These are phyloP conservation scores for Botrytis galanthina DNA, from an alignment of 2,329 filamentous ascomycete species.

Conservation along the genomic window DNA sequence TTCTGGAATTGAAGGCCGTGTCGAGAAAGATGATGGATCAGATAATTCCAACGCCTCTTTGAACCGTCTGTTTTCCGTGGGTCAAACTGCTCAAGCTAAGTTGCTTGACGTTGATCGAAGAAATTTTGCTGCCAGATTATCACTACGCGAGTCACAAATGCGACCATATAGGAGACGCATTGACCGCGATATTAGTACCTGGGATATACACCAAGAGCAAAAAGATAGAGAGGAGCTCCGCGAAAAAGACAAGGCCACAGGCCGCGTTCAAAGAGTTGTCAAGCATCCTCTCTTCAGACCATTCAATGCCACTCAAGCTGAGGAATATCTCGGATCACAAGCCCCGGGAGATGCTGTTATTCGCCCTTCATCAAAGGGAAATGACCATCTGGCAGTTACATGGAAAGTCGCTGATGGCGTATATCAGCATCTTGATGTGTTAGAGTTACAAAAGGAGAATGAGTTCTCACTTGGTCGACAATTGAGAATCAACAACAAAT, in stretches of 20 bases:
- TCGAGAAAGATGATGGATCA: slow-evolving; percentile 79
- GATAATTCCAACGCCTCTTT: slow-evolving; percentile 65
- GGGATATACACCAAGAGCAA: slow-evolving; percentile 81
- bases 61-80: slow-evolving; percentile 69
- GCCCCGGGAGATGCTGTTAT: slow-evolving; percentile 89
- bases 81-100: slow-evolving; percentile 87
- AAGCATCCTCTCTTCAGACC: slow-evolving; percentile 96
- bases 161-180: slow-evolving; percentile 67
- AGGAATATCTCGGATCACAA: slow-evolving; percentile 88
- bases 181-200: slow-evolving; percentile 75
- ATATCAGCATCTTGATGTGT: slow-evolving; percentile 97
- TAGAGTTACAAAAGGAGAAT: slow-evolving; percentile 95
- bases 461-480: slow-evolving; percentile 90
- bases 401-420: slow-evolving; percentile 97
- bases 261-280: slow-evolving; percentile 88
- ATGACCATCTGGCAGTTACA: slow-evolving; percentile 91
- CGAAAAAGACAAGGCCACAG: slow-evolving; percentile 82
- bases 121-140: slow-evolving; percentile 78
- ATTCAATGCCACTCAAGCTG: slow-evolving; percentile 88
- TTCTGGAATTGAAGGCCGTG: slow-evolving; percentile 87
- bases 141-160: slow-evolving; percentile 77
- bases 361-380: slow-evolving; percentile 89
- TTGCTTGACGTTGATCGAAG: slow-evolving; percentile 84
- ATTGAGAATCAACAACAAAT: slow-evolving; percentile 81
- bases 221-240: slow-evolving; percentile 78